Conservation (phyloP, 768 basidiomycete species). For the Chalciporus pseudorubinellus region DNA sequence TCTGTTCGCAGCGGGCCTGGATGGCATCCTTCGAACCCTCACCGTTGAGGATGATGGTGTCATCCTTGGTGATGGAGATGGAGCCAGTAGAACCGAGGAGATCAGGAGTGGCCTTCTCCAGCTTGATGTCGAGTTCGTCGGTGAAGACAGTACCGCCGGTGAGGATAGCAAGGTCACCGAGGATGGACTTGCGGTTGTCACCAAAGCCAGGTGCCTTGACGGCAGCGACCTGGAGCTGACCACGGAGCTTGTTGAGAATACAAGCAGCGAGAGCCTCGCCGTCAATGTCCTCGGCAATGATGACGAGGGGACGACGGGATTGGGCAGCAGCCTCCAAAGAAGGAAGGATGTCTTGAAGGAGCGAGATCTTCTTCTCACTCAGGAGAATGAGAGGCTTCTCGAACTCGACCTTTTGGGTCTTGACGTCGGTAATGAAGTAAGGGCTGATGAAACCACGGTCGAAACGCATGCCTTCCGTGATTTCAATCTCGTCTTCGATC, state of each 20-base stretch:
- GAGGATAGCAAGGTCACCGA: constrained; percentile 95
- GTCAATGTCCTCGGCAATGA: constrained; percentile 97
- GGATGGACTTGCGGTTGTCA: constrained; percentile 98
- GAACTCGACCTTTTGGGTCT: constrained; percentile 92
- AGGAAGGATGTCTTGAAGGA: constrained; percentile 93
- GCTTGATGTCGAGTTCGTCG: constrained; percentile 94
- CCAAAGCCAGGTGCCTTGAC: constrained; percentile 99
- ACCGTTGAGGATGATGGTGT: constrained; percentile 94
- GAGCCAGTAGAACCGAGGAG: constrained; percentile 88
- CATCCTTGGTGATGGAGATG: constrained; percentile 96
- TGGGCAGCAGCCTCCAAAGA: constrained; percentile 81
- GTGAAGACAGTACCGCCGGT: constrained; percentile 98
- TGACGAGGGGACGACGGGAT: constrained; percentile 85
- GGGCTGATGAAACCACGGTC: constrained; percentile 98
- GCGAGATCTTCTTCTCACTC: constrained; percentile 97
- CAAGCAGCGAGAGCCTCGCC: constrained; percentile 97
- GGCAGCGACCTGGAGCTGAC: constrained; percentile 90
- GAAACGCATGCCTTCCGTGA: constrained; percentile 99
- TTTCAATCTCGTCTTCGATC: constrained; percentile 98
- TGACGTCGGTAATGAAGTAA: constrained; percentile 98
- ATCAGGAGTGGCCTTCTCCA: constrained; percentile 85
- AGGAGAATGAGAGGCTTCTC: constrained; percentile 95
- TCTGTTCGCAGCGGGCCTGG: constrained; percentile 92
- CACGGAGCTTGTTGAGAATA: constrained; percentile 98
- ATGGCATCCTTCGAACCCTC: constrained; percentile 89